A percentile compares a stretch with the other conserved stretches of the same genome.
phyloP scores from a whole-genome alignment of 345 rosid species.

The Aquilaria sinensis region DNA sequence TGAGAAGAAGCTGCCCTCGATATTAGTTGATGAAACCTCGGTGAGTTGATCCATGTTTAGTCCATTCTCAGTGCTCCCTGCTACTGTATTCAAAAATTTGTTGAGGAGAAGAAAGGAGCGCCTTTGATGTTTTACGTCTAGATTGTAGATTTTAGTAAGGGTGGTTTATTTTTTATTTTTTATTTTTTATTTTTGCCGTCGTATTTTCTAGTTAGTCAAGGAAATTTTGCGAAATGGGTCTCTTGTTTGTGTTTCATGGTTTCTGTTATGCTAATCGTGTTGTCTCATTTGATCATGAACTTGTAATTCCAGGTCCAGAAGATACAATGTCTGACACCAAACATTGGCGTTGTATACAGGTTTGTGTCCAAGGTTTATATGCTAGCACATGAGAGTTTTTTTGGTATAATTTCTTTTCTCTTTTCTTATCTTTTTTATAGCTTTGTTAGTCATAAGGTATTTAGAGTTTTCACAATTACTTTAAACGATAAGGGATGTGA shows the following conservation, averaged over 20 bases:
- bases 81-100: not conserved
- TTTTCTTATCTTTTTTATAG: too few relatives aligned
- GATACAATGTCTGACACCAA: constrained; percentile 79
- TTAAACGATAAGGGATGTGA: too few relatives aligned
- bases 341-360: constrained; percentile 98
- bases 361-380: constrained; percentile 16
- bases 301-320: constrained; percentile 68
- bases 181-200: not conserved
- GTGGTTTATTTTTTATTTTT: not conserved
- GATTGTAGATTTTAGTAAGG: too few relatives aligned
- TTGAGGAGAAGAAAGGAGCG: not conserved
- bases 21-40: constrained; percentile 86
- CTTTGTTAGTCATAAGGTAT: too few relatives aligned
- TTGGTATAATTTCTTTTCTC: too few relatives aligned
- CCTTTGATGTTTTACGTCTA: not conserved
- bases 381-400: too few relatives aligned
- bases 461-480: too few relatives aligned
- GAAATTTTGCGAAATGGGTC: not conserved
- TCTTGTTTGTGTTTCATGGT: not conserved
- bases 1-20: constrained; percentile 89
- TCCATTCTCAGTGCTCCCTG: not conserved
- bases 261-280: not conserved
- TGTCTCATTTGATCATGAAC: not conserved
- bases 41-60: constrained; percentile 33
- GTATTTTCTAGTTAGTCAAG: too few relatives aligned